Base-by-base conservation (phyloP, 2,329 filamentous ascomycete species). In the Incumbomyces lentus region DNA sequence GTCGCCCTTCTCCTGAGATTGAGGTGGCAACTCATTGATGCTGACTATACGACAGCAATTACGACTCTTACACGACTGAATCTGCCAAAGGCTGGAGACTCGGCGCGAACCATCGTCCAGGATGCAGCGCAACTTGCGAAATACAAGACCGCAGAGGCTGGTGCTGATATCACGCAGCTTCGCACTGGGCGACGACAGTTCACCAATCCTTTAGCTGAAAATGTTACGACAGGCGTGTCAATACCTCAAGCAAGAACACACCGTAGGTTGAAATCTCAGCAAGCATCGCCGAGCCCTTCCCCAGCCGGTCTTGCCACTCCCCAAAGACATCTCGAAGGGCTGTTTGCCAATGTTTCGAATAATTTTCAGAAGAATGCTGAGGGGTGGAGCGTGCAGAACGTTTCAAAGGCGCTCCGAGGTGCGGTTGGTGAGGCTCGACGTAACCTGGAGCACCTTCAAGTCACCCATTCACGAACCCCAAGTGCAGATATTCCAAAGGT, bases 1-100 rank as follows among this genome's bases (percentile, higher is more conserved):
- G 80, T 95, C 43, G 82, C 88, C 5, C 96, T 98, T 89, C 71
- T 98, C 18, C 71, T 98, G 38, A 79, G 92, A 42, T 87, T 96
- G 56, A 79, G 90, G 47, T 95, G 89, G 89, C 16, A 49, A 88
- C 84, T 98, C 31, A 68, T 96, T 19, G 79, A 86, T 52, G 81
- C 86, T 11, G 90, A 96, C 62, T 95, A 95, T 59, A 90, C 92
- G 1, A 76, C 79, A 31, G 90, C 86, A 7, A 70, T 98, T 44
- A 83, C 86, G 47, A 68, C 93, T 1, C 70, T 96, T 19, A 74
- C 96, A 1, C 86, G 86, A 57, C 96, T 96, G 55, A 87, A 87
- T 1, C 70, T 78, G 1, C 82, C 83, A 2, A 31, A 29, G 19
- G 35, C 29, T 14, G 43, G 36, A 13, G 59, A 71, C 4, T 65